phyloP scores from a whole-genome alignment of 2,329 filamentous ascomycete species.

The Gremmenia infestans region DNA sequence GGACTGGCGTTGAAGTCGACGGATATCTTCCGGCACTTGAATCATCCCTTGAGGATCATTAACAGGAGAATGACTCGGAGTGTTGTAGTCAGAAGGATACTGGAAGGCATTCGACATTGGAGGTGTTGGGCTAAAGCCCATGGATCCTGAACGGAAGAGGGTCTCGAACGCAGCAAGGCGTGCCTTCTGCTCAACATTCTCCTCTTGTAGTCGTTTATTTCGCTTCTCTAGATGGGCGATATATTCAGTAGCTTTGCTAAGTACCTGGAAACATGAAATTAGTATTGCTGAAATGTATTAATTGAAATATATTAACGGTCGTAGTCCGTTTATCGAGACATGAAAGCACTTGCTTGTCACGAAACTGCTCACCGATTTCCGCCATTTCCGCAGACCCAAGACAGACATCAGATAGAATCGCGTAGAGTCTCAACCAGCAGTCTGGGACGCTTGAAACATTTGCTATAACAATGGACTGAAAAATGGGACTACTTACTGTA shows the following conservation, averaged over 20 bases:
- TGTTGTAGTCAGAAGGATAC: constrained; percentile 27
- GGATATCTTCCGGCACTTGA: constrained; percentile 61
- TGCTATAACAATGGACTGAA: not conserved
- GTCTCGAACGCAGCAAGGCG: constrained; percentile 73
- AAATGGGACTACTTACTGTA: constrained; percentile 51
- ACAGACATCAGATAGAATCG: not conserved
- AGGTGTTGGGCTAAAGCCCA: constrained; percentile 48
- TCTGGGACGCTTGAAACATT: not conserved
- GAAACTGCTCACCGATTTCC: not conserved
- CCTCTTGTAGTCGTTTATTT: constrained; percentile 74
- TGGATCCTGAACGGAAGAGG: constrained; percentile 73
- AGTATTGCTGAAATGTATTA: not conserved
- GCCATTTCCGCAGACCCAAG: not conserved
- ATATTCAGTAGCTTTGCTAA: constrained; percentile 95
- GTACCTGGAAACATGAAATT: constrained; percentile 37
- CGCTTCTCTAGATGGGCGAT: constrained; percentile 91
- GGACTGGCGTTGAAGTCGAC: constrained; percentile 25
- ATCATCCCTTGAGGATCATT: constrained; percentile 54
- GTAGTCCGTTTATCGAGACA: not conserved
- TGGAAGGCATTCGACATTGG: constrained; percentile 38
- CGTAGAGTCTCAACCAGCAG: not conserved
- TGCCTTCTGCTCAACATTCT: constrained; percentile 74
- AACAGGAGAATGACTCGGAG: constrained; percentile 24
- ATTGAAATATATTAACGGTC: not conserved
- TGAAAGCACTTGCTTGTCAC: not conserved